phyloP scores from a whole-genome alignment of 1,139 yeast genomes.

The Magnusiomyces suaveolens region DNA sequence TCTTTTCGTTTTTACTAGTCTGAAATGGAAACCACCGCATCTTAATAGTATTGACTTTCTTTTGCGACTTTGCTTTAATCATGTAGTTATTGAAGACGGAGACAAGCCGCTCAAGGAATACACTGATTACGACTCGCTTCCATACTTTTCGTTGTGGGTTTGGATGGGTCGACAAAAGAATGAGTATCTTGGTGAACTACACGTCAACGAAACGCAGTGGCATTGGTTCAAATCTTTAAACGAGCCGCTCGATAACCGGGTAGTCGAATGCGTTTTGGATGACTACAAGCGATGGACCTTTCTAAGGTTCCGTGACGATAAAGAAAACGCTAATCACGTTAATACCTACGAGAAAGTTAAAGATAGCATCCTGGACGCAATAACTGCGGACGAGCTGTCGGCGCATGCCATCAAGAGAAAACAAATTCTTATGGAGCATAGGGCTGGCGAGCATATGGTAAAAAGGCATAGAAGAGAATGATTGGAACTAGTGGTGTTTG shows the following conservation, averaged over 20 bases:
- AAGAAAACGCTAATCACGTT: constrained; percentile 74
- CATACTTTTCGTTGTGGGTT: constrained; percentile 52
- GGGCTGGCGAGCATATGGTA: neutral
- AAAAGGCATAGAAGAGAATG: neutral
- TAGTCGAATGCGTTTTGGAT: constrained; percentile 71
- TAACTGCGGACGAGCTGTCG: neutral
- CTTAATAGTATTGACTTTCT: constrained; percentile 90
- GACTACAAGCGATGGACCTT: constrained; percentile 65
- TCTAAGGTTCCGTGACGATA: constrained; percentile 87
- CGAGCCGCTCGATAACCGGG: constrained; percentile 84
- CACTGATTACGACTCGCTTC: constrained; percentile 72
- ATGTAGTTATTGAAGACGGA: constrained; percentile 56
- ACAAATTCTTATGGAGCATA: neutral
- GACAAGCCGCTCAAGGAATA: constrained; percentile 43
- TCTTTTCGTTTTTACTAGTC: constrained; percentile 25
- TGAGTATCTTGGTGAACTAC: constrained; percentile 55
- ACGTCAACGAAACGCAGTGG: constrained; percentile 71
- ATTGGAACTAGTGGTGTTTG: too few species aligned
- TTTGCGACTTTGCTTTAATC: constrained; percentile 54
- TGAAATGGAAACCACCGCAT: constrained; percentile 96
- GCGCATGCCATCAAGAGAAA: neutral
- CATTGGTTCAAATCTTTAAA: constrained; percentile 53
- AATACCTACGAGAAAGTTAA: constrained; percentile 73
- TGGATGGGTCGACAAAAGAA: constrained; percentile 75
- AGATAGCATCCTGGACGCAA: constrained; percentile 69